Evolutionary conservation across 2,329 filamentous ascomycete species (phyloP).

Genomic region (Elsinoe necatrix): DNA sequence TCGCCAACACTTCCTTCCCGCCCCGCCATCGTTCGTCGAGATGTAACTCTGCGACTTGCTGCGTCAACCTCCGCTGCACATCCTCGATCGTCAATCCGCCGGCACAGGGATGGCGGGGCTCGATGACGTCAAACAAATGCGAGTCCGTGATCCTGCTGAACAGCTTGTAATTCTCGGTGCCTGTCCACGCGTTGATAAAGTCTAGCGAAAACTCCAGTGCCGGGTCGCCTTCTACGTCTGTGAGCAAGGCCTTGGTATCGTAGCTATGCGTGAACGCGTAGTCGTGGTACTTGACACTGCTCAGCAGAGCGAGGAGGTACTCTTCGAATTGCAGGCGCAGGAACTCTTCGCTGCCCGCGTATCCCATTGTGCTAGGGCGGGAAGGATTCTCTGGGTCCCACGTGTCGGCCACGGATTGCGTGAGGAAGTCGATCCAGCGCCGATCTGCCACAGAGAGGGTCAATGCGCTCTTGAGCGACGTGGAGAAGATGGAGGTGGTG

Average conservation of each 20-base stretch:
- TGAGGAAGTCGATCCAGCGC: slow-evolving; percentile 93
- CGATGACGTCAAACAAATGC: slow-evolving; percentile 88
- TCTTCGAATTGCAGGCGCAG: slow-evolving; percentile 96
- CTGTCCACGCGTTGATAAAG: slow-evolving; percentile 80
- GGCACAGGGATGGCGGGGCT: slow-evolving; percentile 86
- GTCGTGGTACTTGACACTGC: slow-evolving; percentile 76
- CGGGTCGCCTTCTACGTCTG: slow-evolving; percentile 69
- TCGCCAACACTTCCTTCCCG: slow-evolving; percentile 75
- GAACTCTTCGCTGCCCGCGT: slow-evolving; percentile 92
- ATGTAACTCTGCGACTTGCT: slow-evolving; percentile 89
- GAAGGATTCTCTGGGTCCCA: slow-evolving; percentile 90
- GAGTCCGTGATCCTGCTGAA: slow-evolving; percentile 67
- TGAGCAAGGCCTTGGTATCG: slow-evolving; percentile 53
- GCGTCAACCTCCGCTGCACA: slow-evolving; percentile 77
- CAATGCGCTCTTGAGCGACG: slow-evolving; percentile 67
- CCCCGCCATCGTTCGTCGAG: slow-evolving; percentile 82
- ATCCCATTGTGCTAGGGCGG: slow-evolving; percentile 88
- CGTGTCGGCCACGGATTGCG: slow-evolving; percentile 86
- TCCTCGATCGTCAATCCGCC: slow-evolving; percentile 91
- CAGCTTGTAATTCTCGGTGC: slow-evolving; percentile 83
- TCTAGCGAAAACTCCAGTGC: slow-evolving; percentile 73
- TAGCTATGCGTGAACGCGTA: slow-evolving; percentile 38
- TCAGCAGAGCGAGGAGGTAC: slow-evolving; percentile 81
- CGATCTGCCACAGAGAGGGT: slow-evolving; percentile 77
- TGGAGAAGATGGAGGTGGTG: slow-evolving; percentile 72